Conservation (phyloP, 148 eudicot genomes). For the Spergularia marina region DNA sequence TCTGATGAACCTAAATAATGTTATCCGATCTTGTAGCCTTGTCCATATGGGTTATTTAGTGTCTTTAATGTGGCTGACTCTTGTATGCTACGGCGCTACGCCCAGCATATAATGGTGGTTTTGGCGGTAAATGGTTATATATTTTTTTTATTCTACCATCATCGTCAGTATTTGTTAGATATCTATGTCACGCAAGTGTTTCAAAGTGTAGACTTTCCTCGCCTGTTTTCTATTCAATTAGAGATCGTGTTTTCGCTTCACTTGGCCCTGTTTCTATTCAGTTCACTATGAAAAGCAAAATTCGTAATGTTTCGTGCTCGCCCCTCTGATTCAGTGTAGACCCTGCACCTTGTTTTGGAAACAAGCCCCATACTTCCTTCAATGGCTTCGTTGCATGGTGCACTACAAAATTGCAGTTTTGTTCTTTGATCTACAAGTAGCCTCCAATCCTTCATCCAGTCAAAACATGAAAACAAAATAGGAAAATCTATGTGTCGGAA, state of each 20-base stretch:
- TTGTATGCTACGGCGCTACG: conserved; percentile 5
- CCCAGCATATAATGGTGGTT: conserved; percentile 18
- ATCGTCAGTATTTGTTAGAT: conserved; percentile 8
- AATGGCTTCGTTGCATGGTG: too few species aligned
- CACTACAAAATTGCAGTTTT: too few species aligned
- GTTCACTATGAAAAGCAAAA: neutral
- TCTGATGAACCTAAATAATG: conserved; percentile 42
- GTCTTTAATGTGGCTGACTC: conserved; percentile 19
- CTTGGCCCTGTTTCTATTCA: neutral
- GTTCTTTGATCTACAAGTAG: too few species aligned
- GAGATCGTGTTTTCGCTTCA: neutral
- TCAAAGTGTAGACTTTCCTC: conserved; percentile 9
- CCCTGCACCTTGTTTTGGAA: too few species aligned
- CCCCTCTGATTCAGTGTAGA: neutral
- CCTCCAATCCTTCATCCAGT: too few species aligned
- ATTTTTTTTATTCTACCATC: conserved; percentile 18
- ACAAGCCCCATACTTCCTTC: too few species aligned
- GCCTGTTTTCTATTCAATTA: too few species aligned
- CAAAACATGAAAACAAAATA: too few species aligned
- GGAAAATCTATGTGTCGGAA: too few species aligned
- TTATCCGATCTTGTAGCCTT: conserved; percentile 9
- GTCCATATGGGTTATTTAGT: conserved; percentile 22
- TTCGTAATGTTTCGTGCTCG: neutral
- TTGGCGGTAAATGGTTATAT: conserved; percentile 13
- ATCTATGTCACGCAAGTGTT: conserved; percentile 14